These are phyloP conservation scores for Peltaster fructicola DNA, from an alignment of 2,329 filamentous ascomycete genomes.

Conservation along the genomic window DNA sequence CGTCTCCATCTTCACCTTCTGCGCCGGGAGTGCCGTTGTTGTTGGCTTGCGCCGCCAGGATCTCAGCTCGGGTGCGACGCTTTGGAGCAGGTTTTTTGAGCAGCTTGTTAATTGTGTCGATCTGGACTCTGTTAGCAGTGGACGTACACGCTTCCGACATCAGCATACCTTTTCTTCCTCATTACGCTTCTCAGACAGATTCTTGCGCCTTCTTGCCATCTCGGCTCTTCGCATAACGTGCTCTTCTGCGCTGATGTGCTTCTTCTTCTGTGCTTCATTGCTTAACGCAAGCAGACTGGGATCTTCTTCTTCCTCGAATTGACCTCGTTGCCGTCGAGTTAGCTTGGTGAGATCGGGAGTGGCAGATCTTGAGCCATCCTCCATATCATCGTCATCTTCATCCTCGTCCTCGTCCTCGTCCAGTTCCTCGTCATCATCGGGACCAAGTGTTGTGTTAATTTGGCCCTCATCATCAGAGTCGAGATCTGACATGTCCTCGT, in stretches of 20 bases:
- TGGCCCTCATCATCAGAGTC: constrained; percentile 16
- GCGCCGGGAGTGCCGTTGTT: constrained; percentile 33
- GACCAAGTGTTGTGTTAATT: too few relatives aligned
- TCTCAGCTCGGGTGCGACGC: constrained; percentile 31
- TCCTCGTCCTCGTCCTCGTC: constrained; percentile 25
- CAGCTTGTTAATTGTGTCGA: constrained; percentile 82
- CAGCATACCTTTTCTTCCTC: constrained; percentile 52
- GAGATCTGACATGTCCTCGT: constrained; percentile 27
- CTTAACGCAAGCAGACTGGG: constrained; percentile 33
- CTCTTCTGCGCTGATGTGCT: constrained; percentile 55
- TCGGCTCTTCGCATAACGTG: constrained; percentile 55
- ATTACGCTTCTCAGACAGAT: constrained; percentile 58
- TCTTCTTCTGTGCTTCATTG: constrained; percentile 55
- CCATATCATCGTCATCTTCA: constrained; percentile 29
- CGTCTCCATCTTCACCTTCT: constrained; percentile 19
- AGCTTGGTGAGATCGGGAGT: constrained; percentile 48
- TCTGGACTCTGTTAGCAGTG: constrained; percentile 30
- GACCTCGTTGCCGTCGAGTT: constrained; percentile 50
- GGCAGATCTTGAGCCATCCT: constrained; percentile 34
- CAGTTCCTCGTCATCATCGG: too few relatives aligned
- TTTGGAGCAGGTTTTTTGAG: constrained; percentile 75
- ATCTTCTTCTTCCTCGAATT: constrained; percentile 32
- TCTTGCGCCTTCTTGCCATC: constrained; percentile 57
- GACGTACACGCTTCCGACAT: neutral
- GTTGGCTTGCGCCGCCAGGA: constrained; percentile 22